phyloP scores from a whole-genome alignment of 805 yeast genomes.

The Sugiyamaella floridensis region DNA sequence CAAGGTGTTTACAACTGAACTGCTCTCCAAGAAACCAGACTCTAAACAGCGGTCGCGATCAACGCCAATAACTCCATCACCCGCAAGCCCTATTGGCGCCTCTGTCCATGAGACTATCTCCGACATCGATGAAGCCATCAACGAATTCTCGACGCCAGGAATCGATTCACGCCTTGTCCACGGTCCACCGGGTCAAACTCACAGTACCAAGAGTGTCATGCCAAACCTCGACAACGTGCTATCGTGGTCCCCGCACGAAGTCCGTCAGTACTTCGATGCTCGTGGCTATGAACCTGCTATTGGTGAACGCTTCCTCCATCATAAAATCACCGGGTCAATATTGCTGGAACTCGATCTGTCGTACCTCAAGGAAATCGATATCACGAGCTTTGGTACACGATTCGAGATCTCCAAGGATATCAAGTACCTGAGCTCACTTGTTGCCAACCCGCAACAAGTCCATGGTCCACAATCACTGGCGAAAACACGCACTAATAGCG shows the following conservation, averaged over 20 bases:
- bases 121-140: constrained; percentile 37
- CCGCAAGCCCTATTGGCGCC: neutral
- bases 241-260: constrained; percentile 83
- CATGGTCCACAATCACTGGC: neutral
- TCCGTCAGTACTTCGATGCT: constrained; percentile 63
- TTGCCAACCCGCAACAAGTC: neutral
- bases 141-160: constrained; percentile 21
- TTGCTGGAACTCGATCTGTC: constrained; percentile 78
- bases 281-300: constrained; percentile 67
- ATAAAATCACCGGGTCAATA: constrained; percentile 83
- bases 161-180: constrained; percentile 15
- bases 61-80: neutral
- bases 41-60: neutral
- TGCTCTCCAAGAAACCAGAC: constrained; percentile 11
- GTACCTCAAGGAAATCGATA: constrained; percentile 85
- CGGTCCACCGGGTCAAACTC: constrained; percentile 1
- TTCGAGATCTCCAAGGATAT: constrained; percentile 88
- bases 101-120: constrained; percentile 25
- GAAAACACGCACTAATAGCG: neutral
- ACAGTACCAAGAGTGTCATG: neutral
- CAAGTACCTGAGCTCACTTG: constrained; percentile 43
- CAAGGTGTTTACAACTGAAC: constrained; percentile 68
- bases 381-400: constrained; percentile 88
- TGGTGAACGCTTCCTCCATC: constrained; percentile 76
- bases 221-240: constrained; percentile 21